Evolutionary conservation across 768 basidiomycete species (phyloP), one percentile per base, ranked within the genome.

Genomic region (Kwoniella pini): DNA sequence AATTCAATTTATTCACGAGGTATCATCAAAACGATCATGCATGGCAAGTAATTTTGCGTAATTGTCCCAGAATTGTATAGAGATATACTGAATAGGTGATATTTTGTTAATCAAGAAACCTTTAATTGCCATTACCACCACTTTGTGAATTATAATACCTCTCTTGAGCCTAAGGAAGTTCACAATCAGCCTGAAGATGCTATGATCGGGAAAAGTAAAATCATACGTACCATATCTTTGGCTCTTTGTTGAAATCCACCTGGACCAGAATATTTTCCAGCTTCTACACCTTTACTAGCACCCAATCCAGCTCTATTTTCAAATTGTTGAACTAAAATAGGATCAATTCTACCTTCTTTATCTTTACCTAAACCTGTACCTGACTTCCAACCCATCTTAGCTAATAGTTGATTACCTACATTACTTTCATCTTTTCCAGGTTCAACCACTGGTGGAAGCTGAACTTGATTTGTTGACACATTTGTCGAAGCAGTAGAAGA

Each of bases 331-430:
- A 82, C 88, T 49, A 77, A 88, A 86, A 97, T 86, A 12, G 94
- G 93, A 57, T 94, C 91, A 11, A 91, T 86, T 57, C 92, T 80
- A 43, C 94, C 94, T 53, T 90, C 89, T 3, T 89, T 89, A 46
- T 83, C 83, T 6, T 85, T 83, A 0, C 95, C 95, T 39, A 98
- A 79, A 0, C 95, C 94, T 15, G 84, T 86, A 5, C 94, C 94
- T 70, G 89, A 88, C 64, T 84, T 89, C 94, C 94, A 98, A 0
- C 95, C 96, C 94, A 98, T 97, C 85, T 95, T 94, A 77, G 91
- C 91, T 64, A 98, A 78, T 58, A 99, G 76, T 72, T 91, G 93
- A 74, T 94, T 94, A 5, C 96, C 96, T 11, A 91, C 84, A 68
- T 98, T 98, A 40, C 70, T 86, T 50, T 87, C 85, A 69, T 97